Conservation (phyloP, 768 basidiomycete genomes). For the Nevesoporus exiguus region DNA sequence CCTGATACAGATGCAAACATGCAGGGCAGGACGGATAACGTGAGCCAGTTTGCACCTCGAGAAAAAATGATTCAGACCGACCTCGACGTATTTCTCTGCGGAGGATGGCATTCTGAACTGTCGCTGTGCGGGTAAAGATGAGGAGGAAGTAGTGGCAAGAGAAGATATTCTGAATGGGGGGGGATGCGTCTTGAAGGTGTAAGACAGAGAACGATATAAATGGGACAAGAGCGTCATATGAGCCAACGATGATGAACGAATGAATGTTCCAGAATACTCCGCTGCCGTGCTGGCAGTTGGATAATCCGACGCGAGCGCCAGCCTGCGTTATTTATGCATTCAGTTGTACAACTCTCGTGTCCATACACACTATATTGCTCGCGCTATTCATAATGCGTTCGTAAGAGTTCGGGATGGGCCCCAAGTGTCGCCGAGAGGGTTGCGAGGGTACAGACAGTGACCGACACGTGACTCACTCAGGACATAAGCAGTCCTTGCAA, state of each 20-base stretch:
- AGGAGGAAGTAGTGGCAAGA: slow-evolving; percentile 27
- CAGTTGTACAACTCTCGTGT: neutral
- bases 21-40: neutral
- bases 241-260: neutral
- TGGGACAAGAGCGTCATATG: slow-evolving; percentile 11
- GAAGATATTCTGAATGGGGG: neutral
- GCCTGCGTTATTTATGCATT: neutral
- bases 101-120: slow-evolving; percentile 25
- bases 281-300: neutral
- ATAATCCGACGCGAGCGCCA: neutral
- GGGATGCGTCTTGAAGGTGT: slow-evolving; percentile 3
- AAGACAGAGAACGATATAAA: slow-evolving; percentile 23
- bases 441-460: neutral
- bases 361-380: neutral
- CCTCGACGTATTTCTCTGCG: slow-evolving; percentile 39
- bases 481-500: no score
- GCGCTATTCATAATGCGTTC: neutral
- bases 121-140: slow-evolving; percentile 20
- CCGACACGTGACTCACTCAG: neutral
- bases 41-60: neutral
- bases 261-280: neutral
- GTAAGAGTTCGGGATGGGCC: neutral
- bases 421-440: neutral
- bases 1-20: slow-evolving; percentile 36
- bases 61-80: slow-evolving; percentile 17